Evolutionary conservation across 1,284 basidiomycete genomes (phyloP).

Genomic region (Boletus subluridellus): DNA sequence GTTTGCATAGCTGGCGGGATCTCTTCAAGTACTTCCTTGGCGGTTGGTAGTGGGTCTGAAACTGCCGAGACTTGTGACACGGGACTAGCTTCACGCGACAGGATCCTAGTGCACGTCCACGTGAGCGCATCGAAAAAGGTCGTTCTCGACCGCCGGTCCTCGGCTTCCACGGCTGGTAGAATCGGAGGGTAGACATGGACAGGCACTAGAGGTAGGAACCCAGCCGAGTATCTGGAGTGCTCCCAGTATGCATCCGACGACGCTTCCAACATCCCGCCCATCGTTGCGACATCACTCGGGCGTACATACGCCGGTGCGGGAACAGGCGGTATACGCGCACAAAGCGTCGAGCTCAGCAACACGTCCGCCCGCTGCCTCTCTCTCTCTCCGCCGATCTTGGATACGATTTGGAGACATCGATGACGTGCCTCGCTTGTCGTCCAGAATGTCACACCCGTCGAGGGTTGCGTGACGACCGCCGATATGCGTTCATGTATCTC

Average conservation of each 20-base stretch:
- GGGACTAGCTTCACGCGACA: conserved; percentile 44
- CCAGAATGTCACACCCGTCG: conserved; percentile 61
- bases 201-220: conserved; percentile 54
- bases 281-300: background rate
- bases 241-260: conserved; percentile 48
- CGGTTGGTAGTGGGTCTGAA: background rate
- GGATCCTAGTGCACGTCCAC: conserved; percentile 50
- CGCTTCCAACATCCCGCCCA: background rate
- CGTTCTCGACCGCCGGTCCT: background rate
- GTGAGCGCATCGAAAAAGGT: conserved; percentile 46
- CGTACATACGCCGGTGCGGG: background rate
- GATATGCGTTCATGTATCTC: conserved; percentile 54
- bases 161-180: conserved; percentile 10
- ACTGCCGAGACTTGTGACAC: conserved; percentile 10
- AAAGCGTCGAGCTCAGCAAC: conserved; percentile 42
- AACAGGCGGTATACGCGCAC: background rate
- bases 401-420: conserved; percentile 64
- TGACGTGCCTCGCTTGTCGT: conserved; percentile 70
- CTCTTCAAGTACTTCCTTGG: conserved; percentile 1
- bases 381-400: conserved; percentile 64
- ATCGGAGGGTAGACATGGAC: conserved; percentile 46
- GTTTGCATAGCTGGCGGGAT: conserved; percentile 30
- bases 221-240: conserved; percentile 53
- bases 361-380: conserved; percentile 60
- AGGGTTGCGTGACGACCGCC: conserved; percentile 3